phyloP scores from a whole-genome alignment of 225 moss, liverwort and hornwort genomes.

The Bryum argenteum region DNA sequence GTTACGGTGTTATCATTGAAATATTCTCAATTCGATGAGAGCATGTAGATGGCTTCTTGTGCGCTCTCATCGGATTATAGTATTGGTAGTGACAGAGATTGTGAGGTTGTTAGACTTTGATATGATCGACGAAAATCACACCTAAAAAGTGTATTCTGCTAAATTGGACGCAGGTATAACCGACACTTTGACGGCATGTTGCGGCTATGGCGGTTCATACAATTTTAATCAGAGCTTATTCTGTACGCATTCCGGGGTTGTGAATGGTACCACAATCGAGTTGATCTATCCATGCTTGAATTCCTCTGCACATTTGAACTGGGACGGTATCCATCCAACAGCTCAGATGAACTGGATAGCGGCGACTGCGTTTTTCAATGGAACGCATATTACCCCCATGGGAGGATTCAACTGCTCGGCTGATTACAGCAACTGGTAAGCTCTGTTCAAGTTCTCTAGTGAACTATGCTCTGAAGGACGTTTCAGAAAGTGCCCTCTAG shows the following conservation, averaged over 20 bases:
- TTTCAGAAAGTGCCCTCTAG: not conserved
- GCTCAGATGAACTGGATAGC: conserved; percentile 49
- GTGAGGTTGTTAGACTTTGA: not conserved
- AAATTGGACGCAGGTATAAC: conserved; percentile 36
- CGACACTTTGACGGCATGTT: conserved; percentile 56
- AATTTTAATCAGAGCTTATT: conserved; percentile 50
- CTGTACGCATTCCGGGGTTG: conserved; percentile 48
- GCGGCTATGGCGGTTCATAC: conserved; percentile 62
- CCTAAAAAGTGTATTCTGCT: not conserved
- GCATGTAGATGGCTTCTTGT: not conserved
- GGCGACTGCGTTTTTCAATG: conserved; percentile 55
- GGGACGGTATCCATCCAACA: conserved; percentile 69
- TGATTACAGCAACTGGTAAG: conserved; percentile 58
- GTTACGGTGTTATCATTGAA: not conserved
- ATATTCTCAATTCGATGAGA: not conserved
- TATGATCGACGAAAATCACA: not conserved
- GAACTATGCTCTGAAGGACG: not conserved
- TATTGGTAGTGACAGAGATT: not conserved
- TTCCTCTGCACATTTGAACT: conserved; percentile 42
- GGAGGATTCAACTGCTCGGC: conserved; percentile 52
- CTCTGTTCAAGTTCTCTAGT: conserved; percentile 4
- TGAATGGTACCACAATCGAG: conserved; percentile 29
- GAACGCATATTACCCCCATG: conserved; percentile 46
- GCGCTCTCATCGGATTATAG: not conserved
- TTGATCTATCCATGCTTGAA: conserved; percentile 50